phyloP scores from a whole-genome alignment of 331 rosid genomes.

The Pyracantha coccinea region DNA sequence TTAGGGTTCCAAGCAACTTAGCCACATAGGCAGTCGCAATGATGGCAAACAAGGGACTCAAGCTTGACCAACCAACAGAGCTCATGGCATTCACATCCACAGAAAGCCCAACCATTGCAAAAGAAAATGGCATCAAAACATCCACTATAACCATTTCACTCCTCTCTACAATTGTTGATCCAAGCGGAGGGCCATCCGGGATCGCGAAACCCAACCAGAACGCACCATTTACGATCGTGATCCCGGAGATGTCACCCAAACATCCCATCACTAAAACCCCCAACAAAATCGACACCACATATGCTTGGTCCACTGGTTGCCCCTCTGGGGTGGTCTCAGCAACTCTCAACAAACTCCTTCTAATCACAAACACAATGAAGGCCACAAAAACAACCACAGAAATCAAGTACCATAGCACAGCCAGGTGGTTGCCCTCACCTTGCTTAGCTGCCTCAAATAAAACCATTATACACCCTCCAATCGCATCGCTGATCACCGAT shows the following conservation, averaged over 20 bases:
- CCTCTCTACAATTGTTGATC: constrained; percentile 35
- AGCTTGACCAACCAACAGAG: constrained; percentile 25
- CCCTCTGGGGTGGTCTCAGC: constrained; percentile 37
- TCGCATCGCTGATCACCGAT: constrained; percentile 37
- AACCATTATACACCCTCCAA: constrained; percentile 7
- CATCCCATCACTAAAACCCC: constrained; percentile 40
- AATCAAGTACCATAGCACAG: constrained; percentile 35
- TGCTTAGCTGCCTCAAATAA: constrained; percentile 53
- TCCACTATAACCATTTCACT: constrained; percentile 32
- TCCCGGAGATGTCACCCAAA: constrained; percentile 46
- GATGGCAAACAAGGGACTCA: constrained; percentile 43
- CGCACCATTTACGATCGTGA: constrained; percentile 54
- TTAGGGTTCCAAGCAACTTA: constrained; percentile 31
- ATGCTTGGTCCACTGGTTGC: constrained; percentile 26
- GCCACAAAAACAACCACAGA: not conserved
- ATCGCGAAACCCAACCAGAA: constrained; percentile 52
- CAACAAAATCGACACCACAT: constrained; percentile 28
- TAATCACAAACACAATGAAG: constrained; percentile 3
- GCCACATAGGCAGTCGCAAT: constrained; percentile 25
- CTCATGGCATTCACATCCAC: constrained; percentile 33
- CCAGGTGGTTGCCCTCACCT: constrained; percentile 8
- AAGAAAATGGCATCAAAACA: constrained; percentile 53
- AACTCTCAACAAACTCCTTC: constrained; percentile 32
- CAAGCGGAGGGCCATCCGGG: constrained; percentile 75
- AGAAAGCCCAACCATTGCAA: constrained; percentile 36